These are phyloP conservation scores for Boletellus sp. DNA, from an alignment of 1,284 basidiomycete species.

Conservation along the genomic window DNA sequence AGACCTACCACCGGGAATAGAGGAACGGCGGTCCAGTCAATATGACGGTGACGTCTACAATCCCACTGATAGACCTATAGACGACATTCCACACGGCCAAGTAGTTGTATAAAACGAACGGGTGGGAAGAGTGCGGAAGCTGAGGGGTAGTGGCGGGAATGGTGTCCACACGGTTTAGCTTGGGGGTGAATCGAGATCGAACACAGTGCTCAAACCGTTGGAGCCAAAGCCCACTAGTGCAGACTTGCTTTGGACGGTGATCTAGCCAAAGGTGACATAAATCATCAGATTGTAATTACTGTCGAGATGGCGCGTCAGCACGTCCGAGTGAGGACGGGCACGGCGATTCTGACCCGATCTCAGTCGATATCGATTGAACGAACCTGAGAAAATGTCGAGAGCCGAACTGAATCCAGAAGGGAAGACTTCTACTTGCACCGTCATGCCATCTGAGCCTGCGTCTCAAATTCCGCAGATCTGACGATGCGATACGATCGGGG, in stretches of 20 bases:
- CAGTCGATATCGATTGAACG: background rate
- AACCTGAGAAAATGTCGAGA: background rate
- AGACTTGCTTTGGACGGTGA: no score
- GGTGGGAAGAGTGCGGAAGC: background rate
- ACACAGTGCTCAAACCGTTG: background rate
- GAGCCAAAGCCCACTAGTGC: background rate
- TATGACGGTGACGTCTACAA: background rate
- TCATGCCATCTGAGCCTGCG: no score
- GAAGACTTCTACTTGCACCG: background rate
- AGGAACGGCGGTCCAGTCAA: conserved; percentile 12
- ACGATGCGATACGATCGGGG: no score
- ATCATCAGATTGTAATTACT: no score
- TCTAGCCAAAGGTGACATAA: no score
- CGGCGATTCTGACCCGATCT: background rate
- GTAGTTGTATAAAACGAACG: background rate
- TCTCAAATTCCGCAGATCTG: background rate
- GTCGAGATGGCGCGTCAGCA: background rate
- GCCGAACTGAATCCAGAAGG: no score
- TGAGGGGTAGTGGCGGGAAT: background rate
- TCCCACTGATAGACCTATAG: background rate
- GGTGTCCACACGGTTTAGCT: background rate
- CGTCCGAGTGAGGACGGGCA: background rate
- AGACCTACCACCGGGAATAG: conserved; percentile 1
- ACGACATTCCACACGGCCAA: background rate
- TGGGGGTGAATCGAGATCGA: background rate